Evolutionary conservation across 2,329 filamentous ascomycete species (phyloP).

Genomic region (Scedosporium dehoogii): DNA sequence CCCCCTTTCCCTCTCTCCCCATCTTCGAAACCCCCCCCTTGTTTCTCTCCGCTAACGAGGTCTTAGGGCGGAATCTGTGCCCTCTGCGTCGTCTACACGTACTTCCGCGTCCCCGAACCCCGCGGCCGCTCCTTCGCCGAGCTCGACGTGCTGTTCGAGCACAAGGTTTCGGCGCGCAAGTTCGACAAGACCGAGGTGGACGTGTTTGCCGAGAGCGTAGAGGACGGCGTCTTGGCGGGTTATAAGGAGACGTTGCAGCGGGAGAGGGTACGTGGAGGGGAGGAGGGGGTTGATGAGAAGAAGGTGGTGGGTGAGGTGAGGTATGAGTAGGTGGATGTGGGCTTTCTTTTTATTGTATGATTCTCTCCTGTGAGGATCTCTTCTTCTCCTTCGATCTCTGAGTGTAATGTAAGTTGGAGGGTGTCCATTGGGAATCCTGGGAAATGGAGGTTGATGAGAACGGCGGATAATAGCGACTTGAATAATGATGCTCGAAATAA

Average conservation of each 20-base stretch:
- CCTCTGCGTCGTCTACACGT: conserved; percentile 43
- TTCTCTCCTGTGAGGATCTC: not conserved
- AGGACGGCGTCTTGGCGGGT: conserved; percentile 34
- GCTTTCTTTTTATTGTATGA: not conserved
- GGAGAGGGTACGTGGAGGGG: not conserved
- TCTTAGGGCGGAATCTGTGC: conserved; percentile 29
- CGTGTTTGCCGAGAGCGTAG: conserved; percentile 43
- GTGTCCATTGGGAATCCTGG: too few relatives aligned
- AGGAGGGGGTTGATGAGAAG: not conserved
- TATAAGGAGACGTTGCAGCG: conserved; percentile 30
- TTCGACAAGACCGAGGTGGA: conserved; percentile 53
- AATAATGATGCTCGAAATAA: too few relatives aligned
- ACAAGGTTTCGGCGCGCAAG: conserved; percentile 58
- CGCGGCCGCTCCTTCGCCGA: conserved; percentile 75
- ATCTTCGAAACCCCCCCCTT: too few relatives aligned
- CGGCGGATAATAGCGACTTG: too few relatives aligned
- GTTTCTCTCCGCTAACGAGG: too few relatives aligned
- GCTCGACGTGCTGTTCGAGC: conserved; percentile 75
- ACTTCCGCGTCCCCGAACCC: conserved; percentile 43
- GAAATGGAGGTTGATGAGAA: too few relatives aligned
- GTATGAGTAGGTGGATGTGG: not conserved
- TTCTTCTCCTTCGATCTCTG: not conserved
- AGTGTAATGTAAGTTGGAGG: too few relatives aligned
- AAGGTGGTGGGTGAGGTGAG: not conserved
- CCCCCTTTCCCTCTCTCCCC: too few relatives aligned